Conservation (phyloP, 805 yeast species). For the Yarrowia yakushimensis region DNA sequence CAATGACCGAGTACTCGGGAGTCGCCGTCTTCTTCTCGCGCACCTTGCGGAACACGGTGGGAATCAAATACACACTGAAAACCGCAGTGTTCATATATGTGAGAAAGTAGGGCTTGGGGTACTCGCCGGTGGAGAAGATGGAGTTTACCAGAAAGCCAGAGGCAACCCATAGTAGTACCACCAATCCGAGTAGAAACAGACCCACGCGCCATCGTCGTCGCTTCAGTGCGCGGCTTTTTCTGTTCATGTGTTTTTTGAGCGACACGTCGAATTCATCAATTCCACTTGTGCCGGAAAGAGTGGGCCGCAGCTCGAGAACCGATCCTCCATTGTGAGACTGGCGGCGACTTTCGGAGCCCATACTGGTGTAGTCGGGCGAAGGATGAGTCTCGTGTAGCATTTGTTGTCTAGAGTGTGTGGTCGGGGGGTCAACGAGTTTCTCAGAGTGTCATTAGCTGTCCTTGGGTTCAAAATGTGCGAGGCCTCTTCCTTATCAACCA, state of each 20-base stretch:
- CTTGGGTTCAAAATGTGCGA: background rate
- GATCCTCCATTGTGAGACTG: slow-evolving; percentile 16
- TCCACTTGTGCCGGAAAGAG: background rate
- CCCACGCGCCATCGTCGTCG: slow-evolving; percentile 67
- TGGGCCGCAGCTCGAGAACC: slow-evolving; percentile 8
- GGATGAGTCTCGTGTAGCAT: slow-evolving; percentile 22
- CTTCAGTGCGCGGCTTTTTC: background rate
- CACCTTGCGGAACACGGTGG: slow-evolving; percentile 28
- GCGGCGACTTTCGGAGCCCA: slow-evolving; percentile 21
- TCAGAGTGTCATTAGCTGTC: slow-evolving; percentile 2
- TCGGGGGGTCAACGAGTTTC: no score
- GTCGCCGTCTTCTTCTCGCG: background rate
- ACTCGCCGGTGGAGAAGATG: slow-evolving; percentile 59
- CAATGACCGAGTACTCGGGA: slow-evolving; percentile 16
- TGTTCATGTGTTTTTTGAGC: background rate
- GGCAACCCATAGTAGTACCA: slow-evolving; percentile 84
- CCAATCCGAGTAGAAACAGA: slow-evolving; percentile 64
- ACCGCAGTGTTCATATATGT: slow-evolving; percentile 89
- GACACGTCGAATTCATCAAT: background rate
- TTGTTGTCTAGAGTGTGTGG: background rate
- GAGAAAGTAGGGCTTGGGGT: slow-evolving; percentile 85
- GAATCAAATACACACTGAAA: slow-evolving; percentile 65
- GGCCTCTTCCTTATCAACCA: slow-evolving; percentile 4
- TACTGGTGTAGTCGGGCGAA: slow-evolving; percentile 22
- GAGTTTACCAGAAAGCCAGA: slow-evolving; percentile 83